phyloP scores from a whole-genome alignment of 2,329 filamentous ascomycete species.

The Sporothrix euskadiensis region DNA sequence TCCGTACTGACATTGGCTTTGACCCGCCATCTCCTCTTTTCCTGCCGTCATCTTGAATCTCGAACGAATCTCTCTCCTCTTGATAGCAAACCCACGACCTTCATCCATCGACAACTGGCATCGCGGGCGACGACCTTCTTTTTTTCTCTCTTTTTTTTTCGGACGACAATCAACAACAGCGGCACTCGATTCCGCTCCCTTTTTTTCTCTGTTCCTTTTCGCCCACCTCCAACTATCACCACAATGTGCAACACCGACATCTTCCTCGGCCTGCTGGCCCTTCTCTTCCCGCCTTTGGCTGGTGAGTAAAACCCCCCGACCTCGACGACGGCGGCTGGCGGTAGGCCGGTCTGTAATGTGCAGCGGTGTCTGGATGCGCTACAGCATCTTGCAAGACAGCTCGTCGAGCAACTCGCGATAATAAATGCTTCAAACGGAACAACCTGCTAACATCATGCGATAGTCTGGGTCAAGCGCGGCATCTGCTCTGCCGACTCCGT shows the following conservation, averaged over 20 bases:
- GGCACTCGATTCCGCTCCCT: background rate
- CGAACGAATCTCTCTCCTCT: conserved; percentile 1
- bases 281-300: conserved; percentile 65
- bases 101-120: background rate
- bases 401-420: background rate
- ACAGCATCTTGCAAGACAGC: no score
- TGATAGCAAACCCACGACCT: background rate
- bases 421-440: background rate
- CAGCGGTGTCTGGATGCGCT: no score
- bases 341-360: background rate
- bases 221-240: background rate
- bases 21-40: conserved; percentile 15
- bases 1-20: background rate
- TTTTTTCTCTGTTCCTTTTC: background rate
- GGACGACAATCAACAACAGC: background rate
- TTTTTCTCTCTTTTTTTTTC: background rate
- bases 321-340: background rate
- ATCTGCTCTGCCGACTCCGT: conserved; percentile 89
- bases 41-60: conserved; percentile 13
- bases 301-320: conserved; percentile 49
- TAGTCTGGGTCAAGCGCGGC: conserved; percentile 95
- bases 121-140: background rate
- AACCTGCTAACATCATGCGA: conserved; percentile 38
- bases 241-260: conserved; percentile 62
- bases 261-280: conserved; percentile 64